Conservation (phyloP, 441 rosid genomes). For the Biscutella laevigata region DNA sequence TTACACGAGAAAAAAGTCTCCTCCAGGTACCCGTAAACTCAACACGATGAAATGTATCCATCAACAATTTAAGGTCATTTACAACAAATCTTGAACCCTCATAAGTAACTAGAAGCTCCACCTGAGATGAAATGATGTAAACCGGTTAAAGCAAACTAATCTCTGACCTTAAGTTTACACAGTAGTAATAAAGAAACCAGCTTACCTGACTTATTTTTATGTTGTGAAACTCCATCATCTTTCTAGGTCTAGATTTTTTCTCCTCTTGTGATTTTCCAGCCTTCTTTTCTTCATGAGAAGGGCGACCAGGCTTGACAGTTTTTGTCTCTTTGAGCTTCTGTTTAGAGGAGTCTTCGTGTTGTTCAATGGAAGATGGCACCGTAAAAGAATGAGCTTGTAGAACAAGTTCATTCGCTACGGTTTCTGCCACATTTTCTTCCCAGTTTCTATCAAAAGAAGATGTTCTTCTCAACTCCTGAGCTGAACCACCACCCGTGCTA, state of each 20-base stretch:
- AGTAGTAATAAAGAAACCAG: no score
- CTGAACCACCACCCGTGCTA: slow-evolving; percentile 33
- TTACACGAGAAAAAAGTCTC: slow-evolving; percentile 78
- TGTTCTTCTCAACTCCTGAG: slow-evolving; percentile 63
- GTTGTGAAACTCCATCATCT: slow-evolving; percentile 77
- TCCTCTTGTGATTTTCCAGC: slow-evolving; percentile 61
- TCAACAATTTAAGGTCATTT: slow-evolving; percentile 78
- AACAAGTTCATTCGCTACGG: slow-evolving; percentile 76
- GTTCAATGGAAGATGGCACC: slow-evolving; percentile 58
- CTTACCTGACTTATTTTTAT: slow-evolving; percentile 93
- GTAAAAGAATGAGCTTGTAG: no score
- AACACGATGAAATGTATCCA: slow-evolving; percentile 82
- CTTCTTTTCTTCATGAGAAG: slow-evolving; percentile 82
- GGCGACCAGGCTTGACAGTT: slow-evolving; percentile 58
- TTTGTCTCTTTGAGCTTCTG: slow-evolving; percentile 54
- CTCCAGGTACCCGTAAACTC: slow-evolving; percentile 95
- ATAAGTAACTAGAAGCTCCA: slow-evolving; percentile 72
- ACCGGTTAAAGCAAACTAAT: no score
- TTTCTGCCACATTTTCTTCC: slow-evolving; percentile 87
- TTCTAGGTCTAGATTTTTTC: slow-evolving; percentile 74
- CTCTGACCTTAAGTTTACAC: no score
- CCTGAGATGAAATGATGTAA: no score
- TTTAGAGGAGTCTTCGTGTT: slow-evolving; percentile 66
- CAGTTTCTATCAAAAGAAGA: slow-evolving; percentile 77
- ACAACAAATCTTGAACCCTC: slow-evolving; percentile 93